Conservation (phyloP, 2,329 filamentous ascomycete species). For the Westerdykella aurantiaca region DNA sequence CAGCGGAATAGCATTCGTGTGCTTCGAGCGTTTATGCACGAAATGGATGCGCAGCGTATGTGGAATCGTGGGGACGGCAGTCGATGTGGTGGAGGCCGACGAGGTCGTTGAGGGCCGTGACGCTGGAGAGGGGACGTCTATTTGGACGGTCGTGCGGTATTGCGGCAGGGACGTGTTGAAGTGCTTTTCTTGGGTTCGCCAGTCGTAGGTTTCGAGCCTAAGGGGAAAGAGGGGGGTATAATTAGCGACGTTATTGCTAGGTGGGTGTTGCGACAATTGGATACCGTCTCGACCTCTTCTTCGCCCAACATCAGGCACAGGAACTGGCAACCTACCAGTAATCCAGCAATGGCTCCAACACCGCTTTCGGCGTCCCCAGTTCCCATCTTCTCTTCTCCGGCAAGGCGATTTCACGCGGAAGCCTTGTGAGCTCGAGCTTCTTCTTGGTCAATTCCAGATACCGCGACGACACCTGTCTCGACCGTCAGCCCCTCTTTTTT, state of each 20-base stretch:
- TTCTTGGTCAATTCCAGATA: constrained; percentile 62
- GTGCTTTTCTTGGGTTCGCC: constrained; percentile 54
- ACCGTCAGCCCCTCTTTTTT: background rate
- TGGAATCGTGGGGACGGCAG: background rate
- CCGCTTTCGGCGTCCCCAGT: constrained; percentile 52
- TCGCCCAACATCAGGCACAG: background rate
- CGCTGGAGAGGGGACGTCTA: constrained; percentile 6
- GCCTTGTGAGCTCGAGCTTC: constrained; percentile 61
- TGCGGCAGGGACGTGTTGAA: constrained; percentile 59
- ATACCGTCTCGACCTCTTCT: background rate
- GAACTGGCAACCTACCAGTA: constrained; percentile 49
- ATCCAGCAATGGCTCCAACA: constrained; percentile 60
- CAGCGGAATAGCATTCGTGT: constrained; percentile 54
- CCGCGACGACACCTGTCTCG: constrained; percentile 56
- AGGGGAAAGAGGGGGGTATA: constrained; percentile 1
- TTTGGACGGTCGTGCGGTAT: constrained; percentile 53
- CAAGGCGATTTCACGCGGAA: constrained; percentile 54
- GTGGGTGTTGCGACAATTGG: background rate
- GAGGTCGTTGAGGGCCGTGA: constrained; percentile 9
- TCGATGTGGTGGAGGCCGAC: background rate
- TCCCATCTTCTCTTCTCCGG: constrained; percentile 50
- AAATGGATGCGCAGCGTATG: constrained; percentile 56
- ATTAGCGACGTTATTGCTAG: constrained; percentile 6
- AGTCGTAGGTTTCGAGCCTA: constrained; percentile 63
- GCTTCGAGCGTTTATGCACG: constrained; percentile 54